Evolutionary conservation across 306 rosid genomes (phyloP), one percentile per base, ranked within the genome.

Genomic region (Medicago ruthenica): DNA sequence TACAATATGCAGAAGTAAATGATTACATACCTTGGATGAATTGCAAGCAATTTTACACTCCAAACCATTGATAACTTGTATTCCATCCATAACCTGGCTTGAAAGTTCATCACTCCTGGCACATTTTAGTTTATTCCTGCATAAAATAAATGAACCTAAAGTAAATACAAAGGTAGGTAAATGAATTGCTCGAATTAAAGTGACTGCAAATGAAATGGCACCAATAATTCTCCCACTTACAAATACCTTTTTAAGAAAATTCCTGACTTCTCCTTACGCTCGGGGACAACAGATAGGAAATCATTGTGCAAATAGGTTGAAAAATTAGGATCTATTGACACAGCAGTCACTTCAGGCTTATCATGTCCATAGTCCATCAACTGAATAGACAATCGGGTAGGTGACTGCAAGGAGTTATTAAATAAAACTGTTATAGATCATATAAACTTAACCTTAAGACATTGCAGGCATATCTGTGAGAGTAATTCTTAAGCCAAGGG

Each of bases 21-120:
- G 7, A 53, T 39, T 9, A 68, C 58, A 75, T 90, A 92, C 97
- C 96, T 92, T 92, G 4, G 97, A 92, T 5, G 99, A 90, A 82
- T 2, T 88, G 88, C 98, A 96, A 71, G 98, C 91, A 82, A 96
- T 96, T 88, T 96, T 96, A 81, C 99, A 96, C 86, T 96, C 99
- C 84, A 96, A 88, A 79, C 98, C 98, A 89, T 92, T 96, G 75
- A 65, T 64, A 71, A 89, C 79, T 79, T 77, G 81, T 67, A 96
- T 81, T 72, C 88, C 96, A 84, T 90, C 96, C 91, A 86, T 80
- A 85, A 88, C 89, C 81, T 84, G 86, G 83, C 81, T 89, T 64
- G 96, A 80, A 82, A 84, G 59, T 75, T 90, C 97, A 84, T 92
- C 97, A 61, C 81, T 75, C 80, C 66, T 42, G 59, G 84, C 79